Conservation (phyloP, 306 rosid genomes). For the Coriaria nepalensis region DNA sequence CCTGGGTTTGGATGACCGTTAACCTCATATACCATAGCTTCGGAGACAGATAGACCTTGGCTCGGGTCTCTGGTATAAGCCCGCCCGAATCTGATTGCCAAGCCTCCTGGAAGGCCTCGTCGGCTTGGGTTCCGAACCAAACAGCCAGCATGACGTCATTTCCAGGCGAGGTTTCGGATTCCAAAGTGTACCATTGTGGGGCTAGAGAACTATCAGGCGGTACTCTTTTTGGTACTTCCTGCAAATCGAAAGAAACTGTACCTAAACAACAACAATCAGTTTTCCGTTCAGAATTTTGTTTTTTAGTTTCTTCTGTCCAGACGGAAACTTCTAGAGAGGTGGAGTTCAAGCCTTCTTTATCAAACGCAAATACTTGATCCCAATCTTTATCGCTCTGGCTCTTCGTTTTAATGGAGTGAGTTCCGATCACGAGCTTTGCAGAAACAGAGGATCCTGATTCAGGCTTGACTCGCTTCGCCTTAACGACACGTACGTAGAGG, state of each 20-base stretch:
- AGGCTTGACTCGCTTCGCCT: slow-evolving; percentile 30
- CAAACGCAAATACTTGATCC: slow-evolving; percentile 83
- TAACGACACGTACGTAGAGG: slow-evolving; percentile 49
- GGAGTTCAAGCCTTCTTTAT: slow-evolving; percentile 66
- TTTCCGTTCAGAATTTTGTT: slow-evolving; percentile 18
- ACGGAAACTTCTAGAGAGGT: slow-evolving; percentile 66
- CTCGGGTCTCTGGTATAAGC: slow-evolving; percentile 67
- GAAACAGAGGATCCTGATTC: slow-evolving; percentile 11
- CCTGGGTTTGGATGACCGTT: slow-evolving; percentile 96
- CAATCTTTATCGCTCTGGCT: slow-evolving; percentile 51
- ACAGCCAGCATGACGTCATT: slow-evolving; percentile 81
- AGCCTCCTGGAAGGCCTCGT: slow-evolving; percentile 82
- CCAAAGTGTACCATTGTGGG: slow-evolving; percentile 87
- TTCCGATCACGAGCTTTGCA: slow-evolving; percentile 67
- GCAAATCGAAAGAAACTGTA: slow-evolving; percentile 53
- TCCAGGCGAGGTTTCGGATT: slow-evolving; percentile 39
- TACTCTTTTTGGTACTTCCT: slow-evolving; percentile 66
- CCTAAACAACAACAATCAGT: slow-evolving; percentile 30
- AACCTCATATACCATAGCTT: slow-evolving; percentile 83
- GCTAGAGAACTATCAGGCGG: slow-evolving; percentile 89
- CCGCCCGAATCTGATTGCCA: slow-evolving; percentile 94
- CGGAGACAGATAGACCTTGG: slow-evolving; percentile 84
- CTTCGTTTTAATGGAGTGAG: slow-evolving; percentile 55
- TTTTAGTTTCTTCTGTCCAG: slow-evolving; percentile 42
- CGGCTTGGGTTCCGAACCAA: slow-evolving; percentile 78